Percentiles rank a stretch among this genome's conserved stretches.
Evolutionary conservation across 1,284 basidiomycete species (phyloP).

Genomic region (Golubevia pallescens): DNA sequence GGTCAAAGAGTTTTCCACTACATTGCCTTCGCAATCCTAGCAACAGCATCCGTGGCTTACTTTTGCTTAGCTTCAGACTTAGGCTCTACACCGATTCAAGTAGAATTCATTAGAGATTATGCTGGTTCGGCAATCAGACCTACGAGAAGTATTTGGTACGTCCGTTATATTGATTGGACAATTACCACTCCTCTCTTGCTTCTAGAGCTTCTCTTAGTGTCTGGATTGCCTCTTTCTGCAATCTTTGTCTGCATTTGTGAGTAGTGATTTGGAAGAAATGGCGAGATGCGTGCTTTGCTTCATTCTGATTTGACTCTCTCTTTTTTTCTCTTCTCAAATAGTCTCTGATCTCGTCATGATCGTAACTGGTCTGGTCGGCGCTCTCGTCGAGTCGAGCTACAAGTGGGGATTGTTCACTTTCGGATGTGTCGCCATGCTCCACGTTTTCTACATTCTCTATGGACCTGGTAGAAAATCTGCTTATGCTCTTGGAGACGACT

Average conservation of each 20-base stretch:
- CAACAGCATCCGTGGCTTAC: slow-evolving; percentile 65
- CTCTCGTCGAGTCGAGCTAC: slow-evolving; percentile 68
- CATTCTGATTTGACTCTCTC: neutral
- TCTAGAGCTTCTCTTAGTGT: slow-evolving; percentile 69
- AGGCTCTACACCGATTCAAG: slow-evolving; percentile 69
- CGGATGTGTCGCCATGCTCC: slow-evolving; percentile 67
- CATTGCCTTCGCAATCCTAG: slow-evolving; percentile 30
- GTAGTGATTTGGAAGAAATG: slow-evolving; percentile 4
- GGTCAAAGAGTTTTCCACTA: slow-evolving; percentile 19
- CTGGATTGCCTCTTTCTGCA: slow-evolving; percentile 69
- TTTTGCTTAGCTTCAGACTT: slow-evolving; percentile 73
- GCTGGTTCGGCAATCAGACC: slow-evolving; percentile 42
- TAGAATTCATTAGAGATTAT: slow-evolving; percentile 21
- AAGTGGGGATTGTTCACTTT: slow-evolving; percentile 69
- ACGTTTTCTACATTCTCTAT: slow-evolving; percentile 60
- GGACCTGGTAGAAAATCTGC: slow-evolving; percentile 63
- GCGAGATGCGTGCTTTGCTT: slow-evolving; percentile 2
- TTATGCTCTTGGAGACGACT: slow-evolving; percentile 64
- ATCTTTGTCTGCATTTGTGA: slow-evolving; percentile 65
- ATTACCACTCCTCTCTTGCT: slow-evolving; percentile 71
- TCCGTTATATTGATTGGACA: slow-evolving; percentile 70
- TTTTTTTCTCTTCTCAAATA: slow-evolving; percentile 1
- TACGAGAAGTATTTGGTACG: slow-evolving; percentile 71
- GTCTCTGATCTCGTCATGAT: slow-evolving; percentile 60
- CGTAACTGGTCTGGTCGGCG: slow-evolving; percentile 69